These are phyloP conservation scores for Neurospora intermedia DNA, from an alignment of 495 filamentous ascomycete genomes.

Conservation along the genomic window DNA sequence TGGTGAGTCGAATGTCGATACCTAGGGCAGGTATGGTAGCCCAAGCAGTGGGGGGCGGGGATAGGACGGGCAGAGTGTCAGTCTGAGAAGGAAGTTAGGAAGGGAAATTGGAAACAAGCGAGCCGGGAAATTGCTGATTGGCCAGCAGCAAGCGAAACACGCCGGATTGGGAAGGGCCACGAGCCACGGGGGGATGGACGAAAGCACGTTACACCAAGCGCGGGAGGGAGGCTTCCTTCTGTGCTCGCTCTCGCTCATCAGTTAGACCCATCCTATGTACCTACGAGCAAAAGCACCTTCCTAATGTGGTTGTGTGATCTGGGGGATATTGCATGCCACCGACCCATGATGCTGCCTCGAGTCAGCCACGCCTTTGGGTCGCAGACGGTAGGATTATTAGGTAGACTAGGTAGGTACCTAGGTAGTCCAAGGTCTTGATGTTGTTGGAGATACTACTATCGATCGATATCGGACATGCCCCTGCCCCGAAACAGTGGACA, in stretches of 20 bases:
- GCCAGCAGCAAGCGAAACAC: conserved; percentile 33
- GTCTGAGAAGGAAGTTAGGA: conserved; percentile 4
- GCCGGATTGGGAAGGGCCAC: not conserved
- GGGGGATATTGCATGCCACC: not conserved
- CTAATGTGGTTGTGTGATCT: not conserved
- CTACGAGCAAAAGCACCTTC: not conserved
- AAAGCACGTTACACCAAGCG: not conserved
- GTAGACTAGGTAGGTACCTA: too few species aligned
- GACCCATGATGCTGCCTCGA: too few species aligned
- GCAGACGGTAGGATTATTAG: too few species aligned
- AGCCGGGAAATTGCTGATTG: conserved; percentile 37
- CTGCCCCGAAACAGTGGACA: not conserved
- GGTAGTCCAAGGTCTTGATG: too few species aligned
- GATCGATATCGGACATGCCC: not conserved
- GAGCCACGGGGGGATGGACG: not conserved
- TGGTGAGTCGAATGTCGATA: not conserved
- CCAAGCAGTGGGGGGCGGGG: not conserved
- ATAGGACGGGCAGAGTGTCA: not conserved
- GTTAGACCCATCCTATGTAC: not conserved
- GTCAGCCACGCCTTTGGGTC: not conserved
- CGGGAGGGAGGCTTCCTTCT: not conserved
- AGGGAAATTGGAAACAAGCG: conserved; percentile 23
- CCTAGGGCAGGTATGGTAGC: too few species aligned
- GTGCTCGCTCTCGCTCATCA: too few species aligned
- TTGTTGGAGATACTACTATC: too few species aligned